phyloP scores from a whole-genome alignment of 768 basidiomycete genomes.

The Pluteus cervinus region DNA sequence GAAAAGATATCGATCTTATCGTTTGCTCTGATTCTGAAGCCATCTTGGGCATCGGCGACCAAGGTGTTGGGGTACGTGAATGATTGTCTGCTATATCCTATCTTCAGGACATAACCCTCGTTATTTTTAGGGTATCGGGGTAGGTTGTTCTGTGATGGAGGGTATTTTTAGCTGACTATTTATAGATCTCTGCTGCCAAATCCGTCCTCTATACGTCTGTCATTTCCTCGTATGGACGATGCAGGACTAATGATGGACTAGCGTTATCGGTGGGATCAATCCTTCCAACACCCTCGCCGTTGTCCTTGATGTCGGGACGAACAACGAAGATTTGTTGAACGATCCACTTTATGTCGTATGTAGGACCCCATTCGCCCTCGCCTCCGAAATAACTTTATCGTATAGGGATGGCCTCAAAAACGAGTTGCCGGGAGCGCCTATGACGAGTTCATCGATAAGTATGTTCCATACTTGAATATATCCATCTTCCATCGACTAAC shows the following conservation, averaged over 20 bases:
- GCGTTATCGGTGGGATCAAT: conserved; percentile 64
- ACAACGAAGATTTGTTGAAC: conserved; percentile 14
- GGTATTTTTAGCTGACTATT: not conserved
- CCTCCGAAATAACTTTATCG: not conserved
- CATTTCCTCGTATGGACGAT: not conserved
- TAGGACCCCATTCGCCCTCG: conserved; percentile 6
- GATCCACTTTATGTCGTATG: conserved; percentile 2
- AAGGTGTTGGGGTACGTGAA: conserved; percentile 58
- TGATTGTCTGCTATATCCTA: conserved; percentile 7
- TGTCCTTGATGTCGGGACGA: conserved; percentile 30
- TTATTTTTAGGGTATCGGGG: conserved; percentile 40
- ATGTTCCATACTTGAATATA: conserved; percentile 11
- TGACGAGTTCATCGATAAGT: conserved; percentile 75
- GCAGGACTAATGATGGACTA: too few relatives aligned
- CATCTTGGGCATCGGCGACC: conserved; percentile 67
- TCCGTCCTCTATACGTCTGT: conserved; percentile 69
- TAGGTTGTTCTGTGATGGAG: conserved; percentile 19
- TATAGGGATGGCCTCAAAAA: conserved; percentile 65
- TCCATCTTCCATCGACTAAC: not conserved
- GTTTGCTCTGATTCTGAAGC: conserved; percentile 84
- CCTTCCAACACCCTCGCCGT: conserved; percentile 54
- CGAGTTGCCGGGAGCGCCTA: conserved; percentile 72
- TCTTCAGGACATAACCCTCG: conserved; percentile 7
- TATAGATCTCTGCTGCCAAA: conserved; percentile 71
- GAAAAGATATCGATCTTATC: conserved; percentile 64